phyloP scores from a whole-genome alignment of 2,329 filamentous ascomycete genomes.

The Beauveria medogensis region DNA sequence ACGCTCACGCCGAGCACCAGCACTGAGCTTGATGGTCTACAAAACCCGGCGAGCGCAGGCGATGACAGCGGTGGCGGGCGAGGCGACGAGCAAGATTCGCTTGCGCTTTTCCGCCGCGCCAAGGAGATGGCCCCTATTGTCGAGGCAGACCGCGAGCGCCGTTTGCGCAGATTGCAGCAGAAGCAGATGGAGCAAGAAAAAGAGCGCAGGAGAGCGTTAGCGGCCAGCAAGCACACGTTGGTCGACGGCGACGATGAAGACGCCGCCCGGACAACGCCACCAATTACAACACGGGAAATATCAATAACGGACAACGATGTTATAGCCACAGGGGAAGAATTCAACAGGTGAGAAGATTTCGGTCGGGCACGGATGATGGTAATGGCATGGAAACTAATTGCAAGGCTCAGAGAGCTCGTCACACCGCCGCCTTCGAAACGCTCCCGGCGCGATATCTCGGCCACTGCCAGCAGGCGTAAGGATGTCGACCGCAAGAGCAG shows the following conservation, averaged over 20 bases:
- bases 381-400: background rate
- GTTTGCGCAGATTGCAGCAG: slow-evolving; percentile 19
- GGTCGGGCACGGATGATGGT: no score
- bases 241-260: background rate
- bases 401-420: slow-evolving; percentile 22
- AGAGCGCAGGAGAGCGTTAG: background rate
- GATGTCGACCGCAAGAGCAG: slow-evolving; percentile 12
- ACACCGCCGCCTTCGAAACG: slow-evolving; percentile 33
- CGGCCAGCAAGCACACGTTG: background rate
- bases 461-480: slow-evolving; percentile 14
- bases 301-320: background rate
- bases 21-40: slow-evolving; percentile 10
- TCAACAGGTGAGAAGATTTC: background rate
- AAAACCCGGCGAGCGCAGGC: slow-evolving; percentile 1
- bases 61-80: background rate
- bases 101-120: slow-evolving; percentile 43
- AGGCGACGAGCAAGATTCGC: slow-evolving; percentile 22
- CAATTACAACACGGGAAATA: slow-evolving; percentile 4
- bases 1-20: slow-evolving; percentile 14
- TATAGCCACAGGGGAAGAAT: background rate
- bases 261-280: slow-evolving; percentile 14
- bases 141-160: slow-evolving; percentile 31
- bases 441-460: slow-evolving; percentile 17
- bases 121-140: slow-evolving; percentile 41
- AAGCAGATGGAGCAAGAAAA: slow-evolving; percentile 14